Evolutionary conservation across 441 rosid genomes (phyloP).

Genomic region (Euphorbia celastroides): DNA sequence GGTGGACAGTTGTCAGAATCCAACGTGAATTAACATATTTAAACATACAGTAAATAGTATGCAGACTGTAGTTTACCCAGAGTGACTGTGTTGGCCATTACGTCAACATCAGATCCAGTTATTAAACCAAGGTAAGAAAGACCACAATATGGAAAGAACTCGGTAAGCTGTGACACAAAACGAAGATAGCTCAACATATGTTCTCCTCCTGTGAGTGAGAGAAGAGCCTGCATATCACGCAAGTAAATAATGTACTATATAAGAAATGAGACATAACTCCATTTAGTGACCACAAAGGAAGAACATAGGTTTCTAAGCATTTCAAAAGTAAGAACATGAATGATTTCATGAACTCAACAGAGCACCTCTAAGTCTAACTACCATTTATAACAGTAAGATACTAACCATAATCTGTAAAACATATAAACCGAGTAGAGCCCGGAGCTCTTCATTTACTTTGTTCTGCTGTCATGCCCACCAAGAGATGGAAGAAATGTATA

Average conservation of each 20-base stretch:
- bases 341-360: background rate
- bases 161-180: constrained; percentile 39
- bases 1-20: background rate
- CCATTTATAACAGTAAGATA: constrained; percentile 15
- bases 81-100: constrained; percentile 27
- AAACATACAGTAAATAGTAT: constrained; percentile 4
- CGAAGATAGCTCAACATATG: constrained; percentile 33
- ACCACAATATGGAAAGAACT: constrained; percentile 45
- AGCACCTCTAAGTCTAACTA: constrained; percentile 8
- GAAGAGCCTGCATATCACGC: constrained; percentile 47
- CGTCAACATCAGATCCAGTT: constrained; percentile 53
- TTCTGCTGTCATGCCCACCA: constrained; percentile 63
- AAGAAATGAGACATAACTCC: background rate
- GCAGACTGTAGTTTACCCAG: constrained; percentile 37
- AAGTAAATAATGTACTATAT: background rate
- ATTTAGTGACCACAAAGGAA: background rate
- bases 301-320: background rate
- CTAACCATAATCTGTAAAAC: constrained; percentile 69
- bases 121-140: constrained; percentile 62
- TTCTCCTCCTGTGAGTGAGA: constrained; percentile 46
- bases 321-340: constrained; percentile 7
- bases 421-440: constrained; percentile 63
- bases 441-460: constrained; percentile 43
- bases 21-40: background rate
- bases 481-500: too few species aligned